Evolutionary conservation across 176 grass and related monocot genomes (phyloP), one percentile per base, ranked within the genome.

Genomic region (Oryza brachyantha): DNA sequence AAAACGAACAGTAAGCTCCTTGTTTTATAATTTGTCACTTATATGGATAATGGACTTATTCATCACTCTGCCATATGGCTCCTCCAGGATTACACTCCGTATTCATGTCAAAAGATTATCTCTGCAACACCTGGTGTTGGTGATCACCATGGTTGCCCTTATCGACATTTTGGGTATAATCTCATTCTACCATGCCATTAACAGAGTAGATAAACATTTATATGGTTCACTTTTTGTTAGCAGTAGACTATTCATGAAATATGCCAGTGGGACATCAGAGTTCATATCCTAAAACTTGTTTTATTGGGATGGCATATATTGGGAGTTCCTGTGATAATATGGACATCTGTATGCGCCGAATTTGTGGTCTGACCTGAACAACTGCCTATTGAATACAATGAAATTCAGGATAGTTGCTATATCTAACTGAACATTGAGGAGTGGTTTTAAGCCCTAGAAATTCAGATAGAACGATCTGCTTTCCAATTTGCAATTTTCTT

Each of bases 61-160:
- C 72, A 41, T 86, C 36, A 58, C 22, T 64, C 42, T 79, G 29
- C 62, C 71, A 75, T 71, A 43, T 84, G n/a, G 19, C 57, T 88
- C 22, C 58, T 83, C 61, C 84, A 99, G 96, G 96, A 99, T 91
- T 99, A 99, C 55, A 99, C 88, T 64, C 90, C 96, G 39, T 99
- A 89, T 83, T 90, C 96, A n/a, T 99, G 96, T 66, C 92, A 99
- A 81, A 99, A 95, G 81, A 85, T 99, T 69, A 99, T 99, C 70
- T 87, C 74, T 76, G 88, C 92, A 19, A 99, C 96, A 35, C 96
- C 92, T 91, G 83, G 92, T 69, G 86, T 86, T 85, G 92, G 96
- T 57, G 96, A 99, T 84, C 92, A 99, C 74, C 96, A 99, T 79
- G 96, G 96, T 72, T 99, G 92, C 31, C 96, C 92, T 62, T 95